Evolutionary conservation across 2,329 filamentous ascomycete genomes (phyloP).

Genomic region (Trichoderma cornu-damae): DNA sequence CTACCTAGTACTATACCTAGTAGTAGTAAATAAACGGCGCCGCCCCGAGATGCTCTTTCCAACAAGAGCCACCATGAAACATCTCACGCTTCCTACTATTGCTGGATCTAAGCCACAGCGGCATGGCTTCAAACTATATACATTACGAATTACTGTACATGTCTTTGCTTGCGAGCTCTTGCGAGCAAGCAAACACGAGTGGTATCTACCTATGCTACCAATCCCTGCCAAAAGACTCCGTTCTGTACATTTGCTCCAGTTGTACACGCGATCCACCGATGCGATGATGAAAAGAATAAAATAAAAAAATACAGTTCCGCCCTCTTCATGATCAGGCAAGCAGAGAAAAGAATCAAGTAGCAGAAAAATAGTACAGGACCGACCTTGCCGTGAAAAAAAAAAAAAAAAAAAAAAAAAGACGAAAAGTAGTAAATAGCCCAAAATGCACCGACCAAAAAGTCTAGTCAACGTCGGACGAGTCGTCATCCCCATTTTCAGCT

Average conservation of each 20-base stretch:
- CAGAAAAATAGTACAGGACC: constrained; percentile 5
- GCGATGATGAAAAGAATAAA: too few species aligned
- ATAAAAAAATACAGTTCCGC: constrained; percentile 4
- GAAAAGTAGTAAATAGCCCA: too few species aligned
- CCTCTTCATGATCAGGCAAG: background rate
- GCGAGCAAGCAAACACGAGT: background rate
- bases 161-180: background rate
- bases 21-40: too few species aligned
- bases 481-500: constrained; percentile 39
- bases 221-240: background rate
- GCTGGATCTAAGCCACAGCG: too few species aligned
- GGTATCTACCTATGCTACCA: constrained; percentile 8
- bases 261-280: background rate
- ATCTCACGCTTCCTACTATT: too few species aligned
- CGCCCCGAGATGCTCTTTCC: background rate
- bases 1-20: too few species aligned
- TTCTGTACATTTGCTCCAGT: background rate
- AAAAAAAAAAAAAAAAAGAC: background rate
- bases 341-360: constrained; percentile 9
- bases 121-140: background rate
- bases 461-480: constrained; percentile 24
- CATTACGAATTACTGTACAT: constrained; percentile 4
- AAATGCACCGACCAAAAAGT: background rate
- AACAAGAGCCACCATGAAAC: background rate
- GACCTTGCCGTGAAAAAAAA: background rate